Conservation (phyloP, 2,329 filamentous ascomycete species). For the Talaromyces amestolkiae region DNA sequence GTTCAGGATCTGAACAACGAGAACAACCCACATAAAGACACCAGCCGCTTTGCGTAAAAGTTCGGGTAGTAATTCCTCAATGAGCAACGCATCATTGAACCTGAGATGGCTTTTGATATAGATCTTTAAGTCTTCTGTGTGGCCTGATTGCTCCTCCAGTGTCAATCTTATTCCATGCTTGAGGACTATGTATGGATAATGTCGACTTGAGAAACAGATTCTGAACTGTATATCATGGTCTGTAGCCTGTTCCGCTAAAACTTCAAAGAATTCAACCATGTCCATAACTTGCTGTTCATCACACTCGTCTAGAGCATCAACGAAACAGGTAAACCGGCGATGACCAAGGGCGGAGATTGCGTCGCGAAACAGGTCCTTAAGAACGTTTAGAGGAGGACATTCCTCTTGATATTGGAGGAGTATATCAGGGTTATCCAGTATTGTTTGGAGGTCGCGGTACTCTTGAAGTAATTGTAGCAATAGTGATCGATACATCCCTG, state of each 20-base stretch:
- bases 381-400: conserved; percentile 25
- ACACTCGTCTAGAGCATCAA: conserved; percentile 51
- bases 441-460: conserved; percentile 23
- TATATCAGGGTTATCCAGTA: conserved; percentile 8
- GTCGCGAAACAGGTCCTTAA: conserved; percentile 25
- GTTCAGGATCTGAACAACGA: conserved; percentile 46
- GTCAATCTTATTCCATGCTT: conserved; percentile 30
- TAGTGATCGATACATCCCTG: conserved; percentile 32
- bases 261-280: conserved; percentile 40
- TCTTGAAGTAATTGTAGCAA: conserved; percentile 29
- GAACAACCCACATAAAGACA: conserved; percentile 46
- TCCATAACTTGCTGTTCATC: conserved; percentile 38
- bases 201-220: conserved; percentile 44
- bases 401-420: conserved; percentile 23
- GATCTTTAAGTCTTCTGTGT: conserved; percentile 23
- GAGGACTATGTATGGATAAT: conserved; percentile 45
- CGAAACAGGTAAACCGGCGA: conserved; percentile 32
- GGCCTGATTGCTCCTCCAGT: conserved; percentile 42
- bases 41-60: conserved; percentile 42
- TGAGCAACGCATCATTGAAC: conserved; percentile 20
- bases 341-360: conserved; percentile 20
- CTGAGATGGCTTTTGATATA: not conserved
- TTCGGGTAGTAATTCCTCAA: conserved; percentile 27
- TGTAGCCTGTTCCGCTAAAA: conserved; percentile 26
- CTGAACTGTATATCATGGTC: conserved; percentile 22